phyloP scores from a whole-genome alignment of 225 moss, liverwort and hornwort genomes.

The Rhytidiadelphus loreus region DNA sequence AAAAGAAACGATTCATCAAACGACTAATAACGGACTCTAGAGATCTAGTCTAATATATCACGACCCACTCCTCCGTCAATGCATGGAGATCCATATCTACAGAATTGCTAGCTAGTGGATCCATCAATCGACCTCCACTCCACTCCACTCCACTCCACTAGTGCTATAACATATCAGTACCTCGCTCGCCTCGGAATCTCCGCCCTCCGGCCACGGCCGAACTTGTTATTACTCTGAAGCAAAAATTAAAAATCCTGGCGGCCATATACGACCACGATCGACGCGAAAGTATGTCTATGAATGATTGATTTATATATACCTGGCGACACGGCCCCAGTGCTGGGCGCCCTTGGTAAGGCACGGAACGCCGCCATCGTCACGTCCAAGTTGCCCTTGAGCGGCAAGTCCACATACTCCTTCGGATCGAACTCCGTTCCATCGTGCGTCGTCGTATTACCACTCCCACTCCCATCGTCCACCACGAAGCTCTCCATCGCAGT shows the following conservation, averaged over 20 bases:
- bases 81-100: neutral
- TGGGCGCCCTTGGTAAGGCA: slow-evolving; percentile 3
- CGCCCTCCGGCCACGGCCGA: neutral
- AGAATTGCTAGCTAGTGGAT: neutral
- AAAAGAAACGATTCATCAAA: neutral
- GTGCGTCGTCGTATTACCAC: neutral
- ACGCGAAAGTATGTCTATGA: too few relatives aligned
- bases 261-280: neutral
- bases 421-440: slow-evolving; percentile 29
- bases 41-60: neutral
- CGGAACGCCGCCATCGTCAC: slow-evolving; percentile 15
- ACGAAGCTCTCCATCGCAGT: slow-evolving; percentile 22
- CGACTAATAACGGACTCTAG: neutral
- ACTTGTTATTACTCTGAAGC: neutral
- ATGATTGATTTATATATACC: neutral
- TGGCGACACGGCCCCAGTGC: slow-evolving; percentile 3
- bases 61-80: neutral
- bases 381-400: slow-evolving; percentile 8
- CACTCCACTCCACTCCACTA: neutral
- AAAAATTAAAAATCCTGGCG: neutral
- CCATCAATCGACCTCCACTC: neutral
- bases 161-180: too few relatives aligned
- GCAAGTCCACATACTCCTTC: slow-evolving; percentile 47
- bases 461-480: neutral
- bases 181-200: neutral